Percentiles rank a stretch among this genome's conserved stretches.
Evolutionary conservation across 805 yeast genomes (phyloP).

Genomic region (Yamadazyma scolyti): DNA sequence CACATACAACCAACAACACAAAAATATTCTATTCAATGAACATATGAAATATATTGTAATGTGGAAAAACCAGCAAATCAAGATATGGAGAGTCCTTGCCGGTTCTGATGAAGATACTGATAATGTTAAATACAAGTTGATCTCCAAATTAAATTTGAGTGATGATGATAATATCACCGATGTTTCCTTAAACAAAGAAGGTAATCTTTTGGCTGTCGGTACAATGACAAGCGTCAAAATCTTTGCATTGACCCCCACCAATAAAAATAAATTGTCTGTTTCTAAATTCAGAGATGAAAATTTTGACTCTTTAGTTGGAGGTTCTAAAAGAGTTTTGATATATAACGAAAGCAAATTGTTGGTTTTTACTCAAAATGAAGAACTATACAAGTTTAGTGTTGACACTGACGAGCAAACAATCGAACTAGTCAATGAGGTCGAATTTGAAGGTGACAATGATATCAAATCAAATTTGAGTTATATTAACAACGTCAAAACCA

Average conservation of each 20-base stretch:
- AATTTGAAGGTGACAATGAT: conserved; percentile 14
- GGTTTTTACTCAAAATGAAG: conserved; percentile 60
- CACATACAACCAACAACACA: conserved; percentile 55
- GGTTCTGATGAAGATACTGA: conserved; percentile 15
- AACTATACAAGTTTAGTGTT: conserved; percentile 43
- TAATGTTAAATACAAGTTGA: conserved; percentile 47
- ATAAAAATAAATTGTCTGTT: conserved; percentile 42
- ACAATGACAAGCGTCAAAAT: conserved; percentile 65
- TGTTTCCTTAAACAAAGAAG: conserved; percentile 64
- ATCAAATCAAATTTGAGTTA: conserved; percentile 29
- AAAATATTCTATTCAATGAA: conserved; percentile 47
- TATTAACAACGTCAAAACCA: conserved; percentile 47
- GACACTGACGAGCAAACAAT: conserved; percentile 27
- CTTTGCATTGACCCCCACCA: conserved; percentile 51
- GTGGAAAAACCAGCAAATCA: conserved; percentile 82
- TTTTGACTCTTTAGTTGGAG: conserved; percentile 42
- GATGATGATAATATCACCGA: conserved; percentile 79
- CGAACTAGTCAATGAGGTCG: conserved; percentile 43
- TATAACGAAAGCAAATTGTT: conserved; percentile 43
- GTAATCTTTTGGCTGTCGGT: conserved; percentile 65
- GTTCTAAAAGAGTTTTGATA: conserved; percentile 55
- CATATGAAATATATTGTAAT: conserved; percentile 53
- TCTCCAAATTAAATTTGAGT: conserved; percentile 59
- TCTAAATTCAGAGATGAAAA: conserved; percentile 47
- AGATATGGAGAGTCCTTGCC: conserved; percentile 63